These are phyloP conservation scores for Lepidium sativum DNA, from an alignment of 345 rosid species.

Conservation along the genomic window DNA sequence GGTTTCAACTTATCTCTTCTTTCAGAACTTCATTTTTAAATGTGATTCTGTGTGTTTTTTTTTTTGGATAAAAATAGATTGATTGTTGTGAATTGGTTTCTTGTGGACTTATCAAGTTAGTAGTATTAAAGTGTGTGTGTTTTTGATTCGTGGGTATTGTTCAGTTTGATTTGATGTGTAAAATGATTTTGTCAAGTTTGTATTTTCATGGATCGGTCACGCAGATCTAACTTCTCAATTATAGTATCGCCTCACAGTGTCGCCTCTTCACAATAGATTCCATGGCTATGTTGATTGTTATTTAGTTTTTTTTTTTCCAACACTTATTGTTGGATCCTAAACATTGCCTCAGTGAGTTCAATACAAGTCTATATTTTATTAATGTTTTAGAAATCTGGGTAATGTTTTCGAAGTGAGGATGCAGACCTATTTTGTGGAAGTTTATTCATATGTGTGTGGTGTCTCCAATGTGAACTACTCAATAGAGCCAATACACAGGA, in stretches of 20 bases:
- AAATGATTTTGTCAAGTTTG: background rate
- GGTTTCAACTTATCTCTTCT: conserved; percentile 32
- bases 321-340: background rate
- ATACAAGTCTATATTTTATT: background rate
- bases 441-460: background rate
- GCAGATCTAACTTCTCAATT: conserved; percentile 2
- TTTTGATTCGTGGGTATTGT: background rate
- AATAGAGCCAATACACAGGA: background rate
- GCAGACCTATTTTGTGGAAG: background rate
- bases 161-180: background rate
- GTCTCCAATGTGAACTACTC: background rate
- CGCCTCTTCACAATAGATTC: background rate
- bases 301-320: background rate
- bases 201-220: background rate
- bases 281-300: background rate
- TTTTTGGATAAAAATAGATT: background rate
- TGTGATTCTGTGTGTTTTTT: background rate
- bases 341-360: background rate
- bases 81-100: conserved; percentile 1
- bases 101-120: background rate
- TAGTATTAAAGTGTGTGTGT: background rate
- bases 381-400: background rate
- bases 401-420: background rate
- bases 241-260: background rate
- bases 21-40: rapidly evolving